Percentiles rank a stretch among this genome's conserved stretches.
Conservation (phyloP, 345 rosid genomes). For the Eucalyptus cloeziana region DNA sequence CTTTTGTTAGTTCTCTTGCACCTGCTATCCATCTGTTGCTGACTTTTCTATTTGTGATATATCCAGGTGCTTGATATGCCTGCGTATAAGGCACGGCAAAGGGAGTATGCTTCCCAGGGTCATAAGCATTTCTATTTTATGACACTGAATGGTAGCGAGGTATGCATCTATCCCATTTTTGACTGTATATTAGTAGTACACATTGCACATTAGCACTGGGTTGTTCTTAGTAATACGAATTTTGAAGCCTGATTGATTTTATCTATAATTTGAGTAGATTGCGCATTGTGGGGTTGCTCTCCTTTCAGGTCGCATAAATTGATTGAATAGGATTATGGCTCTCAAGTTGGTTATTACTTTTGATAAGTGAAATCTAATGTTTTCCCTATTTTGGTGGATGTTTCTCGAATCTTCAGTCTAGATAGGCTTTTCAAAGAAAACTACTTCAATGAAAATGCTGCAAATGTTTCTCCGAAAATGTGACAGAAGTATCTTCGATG, state of each 20-base stretch:
- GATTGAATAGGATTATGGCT: neutral
- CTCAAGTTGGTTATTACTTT: neutral
- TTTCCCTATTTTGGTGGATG: neutral
- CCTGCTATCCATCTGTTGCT: neutral
- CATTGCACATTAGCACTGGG: neutral
- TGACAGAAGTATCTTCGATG: neutral
- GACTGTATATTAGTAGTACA: neutral
- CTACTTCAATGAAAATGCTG: neutral
- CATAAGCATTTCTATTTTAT: slow-evolving; percentile 99
- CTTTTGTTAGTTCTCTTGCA: neutral
- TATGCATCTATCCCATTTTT: slow-evolving; percentile 9
- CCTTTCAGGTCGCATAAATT: neutral
- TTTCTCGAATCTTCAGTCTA: neutral
- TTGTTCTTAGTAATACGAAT: neutral
- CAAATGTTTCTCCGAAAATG: neutral
- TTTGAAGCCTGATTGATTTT: neutral
- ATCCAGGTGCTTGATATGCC: slow-evolving; percentile 94
- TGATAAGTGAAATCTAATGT: neutral
- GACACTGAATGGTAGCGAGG: slow-evolving; percentile 98
- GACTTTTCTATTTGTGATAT: neutral
- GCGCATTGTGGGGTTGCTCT: neutral
- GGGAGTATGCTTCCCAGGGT: slow-evolving; percentile 80
- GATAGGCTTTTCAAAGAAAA: neutral
- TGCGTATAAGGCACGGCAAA: slow-evolving; percentile 70
- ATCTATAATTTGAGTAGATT: neutral